Evolutionary conservation across 306 rosid genomes (phyloP), one percentile per base, ranked within the genome.

Genomic region (Macrotyloma uniflorum): DNA sequence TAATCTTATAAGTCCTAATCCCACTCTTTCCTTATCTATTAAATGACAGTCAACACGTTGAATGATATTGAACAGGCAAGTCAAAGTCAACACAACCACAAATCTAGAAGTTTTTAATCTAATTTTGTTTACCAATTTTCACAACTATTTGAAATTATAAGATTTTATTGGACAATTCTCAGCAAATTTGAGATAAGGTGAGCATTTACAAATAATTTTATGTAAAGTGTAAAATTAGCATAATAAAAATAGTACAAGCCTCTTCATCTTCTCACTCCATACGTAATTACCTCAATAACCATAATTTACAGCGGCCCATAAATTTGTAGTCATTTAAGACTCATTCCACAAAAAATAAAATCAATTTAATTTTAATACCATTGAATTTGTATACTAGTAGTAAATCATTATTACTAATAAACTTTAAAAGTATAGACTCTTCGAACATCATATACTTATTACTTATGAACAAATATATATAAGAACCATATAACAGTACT

Each of bases 311-410:
- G n/a, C n/a, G n/a, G 40, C 53, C 10, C 16, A 53, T 42, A 57
- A 51, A 74, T 22, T 35, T 72, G 36, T 24, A 72, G 55, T 40
- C 40, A 57, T 13, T 40, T 58, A 45, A 46, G 45, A 70, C 63
- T 50, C 75, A 49, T 58, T 74, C 78, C 7, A 42, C 67, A 47
- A 40, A 57, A n/a, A n/a, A n/a, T n/a, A 73, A 23, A 2, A 11
- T 26, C 40, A 22, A 10, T 57, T 38, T 38, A 54, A 42, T 45
- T 59, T 16, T 58, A 42, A 58, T 40, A 58, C 20, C 19, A 3
- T 33, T 72, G 32, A 72, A 35, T 53, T 32, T 50, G 23, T 33
- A 72, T 19, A 18, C 30, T 6, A 11, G 49, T 57, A 50, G 19
- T 23, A 22, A 40, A 6, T 61, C 11, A 38, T 30, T 14, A 28